Base-by-base conservation (phyloP, 768 basidiomycete genomes). In the Trametes cingulata region DNA sequence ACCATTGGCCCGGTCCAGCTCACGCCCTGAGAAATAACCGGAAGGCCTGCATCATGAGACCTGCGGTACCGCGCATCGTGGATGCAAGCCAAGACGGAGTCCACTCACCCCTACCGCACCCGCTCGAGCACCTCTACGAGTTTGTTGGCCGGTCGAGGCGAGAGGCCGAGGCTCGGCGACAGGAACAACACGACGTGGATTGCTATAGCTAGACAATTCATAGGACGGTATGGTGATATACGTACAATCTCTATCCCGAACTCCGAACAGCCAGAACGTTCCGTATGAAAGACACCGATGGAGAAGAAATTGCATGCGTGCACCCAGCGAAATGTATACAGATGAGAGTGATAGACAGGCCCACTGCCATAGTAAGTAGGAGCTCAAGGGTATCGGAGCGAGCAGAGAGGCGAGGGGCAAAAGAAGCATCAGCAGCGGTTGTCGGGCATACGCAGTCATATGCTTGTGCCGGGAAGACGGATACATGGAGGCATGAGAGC, bases 241-340 rank as follows among this genome's bases (percentile, higher is more conserved):
- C 43, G 43, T 45, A 45, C 43, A 45, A 22, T 45, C 40, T 58
- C 56, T 51, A 58, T 58, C 51, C 56, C 56, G 27, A 50, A 33
- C 56, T 33, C 56, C 49, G 20, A 20, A n/a, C 48, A 22, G 41
- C 10, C 49, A 24, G 42, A 52, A 33, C 57, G 24, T 41, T 58
- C 48, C 49, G 50, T 51, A 52, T 58, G 49, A 58, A 52, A 52
- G 57, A 58, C 51, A 58, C 50, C 56, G 40, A 51, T 51, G 49
- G 19, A 12, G 46, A 47, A 46, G 36, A 40, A 20, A 52, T 22
- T 52, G 41, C 52, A 45, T 61, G 53, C 53, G 49, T 56, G 55
- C 54, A 45, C 41, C 49, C 49, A 46, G 52, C n/a, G 48, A 60
- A 42, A 41, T 61, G 60, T 61, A 43, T 56, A 61, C 60, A 61